Evolutionary conservation across 192 early-diverging fungal genomes (phyloP).

Genomic region (Entophlyctis luteolus): DNA sequence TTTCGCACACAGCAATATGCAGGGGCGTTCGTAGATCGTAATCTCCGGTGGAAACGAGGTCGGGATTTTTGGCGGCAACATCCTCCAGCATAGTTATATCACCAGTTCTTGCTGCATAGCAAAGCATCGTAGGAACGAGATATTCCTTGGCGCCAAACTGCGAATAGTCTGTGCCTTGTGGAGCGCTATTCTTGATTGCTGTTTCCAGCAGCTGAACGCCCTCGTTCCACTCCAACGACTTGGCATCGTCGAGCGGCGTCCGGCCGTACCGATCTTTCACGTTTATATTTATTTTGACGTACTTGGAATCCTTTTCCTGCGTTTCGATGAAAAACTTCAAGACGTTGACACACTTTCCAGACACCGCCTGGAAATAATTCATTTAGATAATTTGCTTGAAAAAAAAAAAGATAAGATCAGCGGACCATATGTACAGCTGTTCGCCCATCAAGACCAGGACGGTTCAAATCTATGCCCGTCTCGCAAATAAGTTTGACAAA

Average conservation of each 20-base stretch:
- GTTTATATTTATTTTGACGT: conserved; percentile 40
- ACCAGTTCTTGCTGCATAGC: conserved; percentile 80
- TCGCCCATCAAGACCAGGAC: conserved; percentile 54
- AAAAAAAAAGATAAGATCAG: conserved; percentile 5
- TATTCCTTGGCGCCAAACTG: conserved; percentile 55
- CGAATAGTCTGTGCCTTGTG: no score
- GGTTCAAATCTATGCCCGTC: conserved; percentile 65
- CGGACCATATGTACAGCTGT: conserved; percentile 66
- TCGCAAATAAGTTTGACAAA: conserved; percentile 50
- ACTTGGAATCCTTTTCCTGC: background rate
- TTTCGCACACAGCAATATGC: conserved; percentile 80
- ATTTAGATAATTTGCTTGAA: background rate
- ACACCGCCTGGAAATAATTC: conserved; percentile 13
- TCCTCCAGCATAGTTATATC: conserved; percentile 75
- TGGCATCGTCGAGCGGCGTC: conserved; percentile 52
- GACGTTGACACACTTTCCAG: conserved; percentile 10
- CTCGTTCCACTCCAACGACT: conserved; percentile 18
- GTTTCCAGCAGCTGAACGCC: no score
- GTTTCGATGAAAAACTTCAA: conserved; percentile 14
- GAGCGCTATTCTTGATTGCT: no score
- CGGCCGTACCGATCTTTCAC: conserved; percentile 52
- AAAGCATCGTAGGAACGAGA: conserved; percentile 77
- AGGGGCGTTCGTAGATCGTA: conserved; percentile 74
- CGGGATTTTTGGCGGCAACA: conserved; percentile 52
- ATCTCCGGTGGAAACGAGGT: conserved; percentile 67